Conservation (phyloP, 1,284 basidiomycete genomes). For the Heliocybe sulcata region DNA sequence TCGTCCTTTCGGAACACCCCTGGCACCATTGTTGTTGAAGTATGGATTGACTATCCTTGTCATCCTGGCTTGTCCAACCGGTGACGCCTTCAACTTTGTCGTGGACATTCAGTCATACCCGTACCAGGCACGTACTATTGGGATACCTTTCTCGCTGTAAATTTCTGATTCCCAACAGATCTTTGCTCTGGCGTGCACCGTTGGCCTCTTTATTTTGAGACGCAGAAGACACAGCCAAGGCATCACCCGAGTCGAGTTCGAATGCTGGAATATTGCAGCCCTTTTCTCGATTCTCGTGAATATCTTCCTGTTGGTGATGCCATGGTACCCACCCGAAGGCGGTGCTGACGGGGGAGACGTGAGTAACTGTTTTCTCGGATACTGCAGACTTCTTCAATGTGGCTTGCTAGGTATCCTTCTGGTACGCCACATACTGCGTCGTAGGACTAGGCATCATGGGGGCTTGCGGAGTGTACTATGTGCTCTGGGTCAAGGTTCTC, state of each 20-base stretch:
- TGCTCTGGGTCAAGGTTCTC: constrained; percentile 23
- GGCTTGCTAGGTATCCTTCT: constrained; percentile 24
- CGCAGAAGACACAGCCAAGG: constrained; percentile 8
- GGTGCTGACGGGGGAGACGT: background rate
- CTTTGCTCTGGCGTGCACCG: constrained; percentile 9
- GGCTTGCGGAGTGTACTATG: constrained; percentile 26
- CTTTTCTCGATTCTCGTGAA: constrained; percentile 11
- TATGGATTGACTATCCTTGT: constrained; percentile 43
- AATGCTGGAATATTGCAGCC: constrained; percentile 9
- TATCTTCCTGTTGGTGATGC: constrained; percentile 12
- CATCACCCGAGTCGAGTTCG: constrained; percentile 8
- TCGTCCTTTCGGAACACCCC: constrained; percentile 37
- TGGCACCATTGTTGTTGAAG: constrained; percentile 36
- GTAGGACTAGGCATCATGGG: constrained; percentile 20
- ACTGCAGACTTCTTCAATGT: constrained; percentile 25
- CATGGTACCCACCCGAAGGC: constrained; percentile 8
- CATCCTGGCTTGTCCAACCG: constrained; percentile 31
- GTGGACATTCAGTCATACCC: constrained; percentile 30
- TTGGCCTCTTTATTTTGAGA: constrained; percentile 12
- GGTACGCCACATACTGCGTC: constrained; percentile 25
- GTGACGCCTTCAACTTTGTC: constrained; percentile 53
- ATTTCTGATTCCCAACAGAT: constrained; percentile 3
- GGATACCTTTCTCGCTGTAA: background rate
- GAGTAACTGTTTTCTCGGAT: background rate
- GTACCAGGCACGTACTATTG: constrained; percentile 1